Percentiles rank a stretch among this genome's conserved stretches.
phyloP scores from a whole-genome alignment of 73 alveolate genomes.

The Tetrahymena thermophila region DNA sequence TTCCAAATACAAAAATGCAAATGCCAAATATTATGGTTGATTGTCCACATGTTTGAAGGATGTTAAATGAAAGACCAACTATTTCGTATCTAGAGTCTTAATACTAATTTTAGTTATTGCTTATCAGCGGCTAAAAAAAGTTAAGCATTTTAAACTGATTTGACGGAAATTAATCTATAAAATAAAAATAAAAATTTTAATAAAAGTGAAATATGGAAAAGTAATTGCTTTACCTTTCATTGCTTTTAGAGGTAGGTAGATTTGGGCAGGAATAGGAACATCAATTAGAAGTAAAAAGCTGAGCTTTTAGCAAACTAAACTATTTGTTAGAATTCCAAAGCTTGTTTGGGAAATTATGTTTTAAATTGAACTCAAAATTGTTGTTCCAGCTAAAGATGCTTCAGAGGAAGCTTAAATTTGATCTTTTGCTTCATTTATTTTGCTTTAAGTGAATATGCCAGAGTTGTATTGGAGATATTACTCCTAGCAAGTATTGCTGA shows the following conservation, averaged over 20 bases:
- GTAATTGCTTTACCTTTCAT: neutral
- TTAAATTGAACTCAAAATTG: neutral
- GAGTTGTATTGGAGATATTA: neutral
- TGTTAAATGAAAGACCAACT: neutral
- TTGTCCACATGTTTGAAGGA: neutral
- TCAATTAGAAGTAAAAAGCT: neutral
- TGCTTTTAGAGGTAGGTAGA: neutral
- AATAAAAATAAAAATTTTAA: too few species aligned
- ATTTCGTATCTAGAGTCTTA: neutral
- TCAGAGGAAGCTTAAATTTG: neutral
- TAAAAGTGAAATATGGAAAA: too few species aligned
- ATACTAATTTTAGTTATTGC: neutral
- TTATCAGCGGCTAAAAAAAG: neutral
- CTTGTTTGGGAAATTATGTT: neutral
- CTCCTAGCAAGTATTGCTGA: neutral
- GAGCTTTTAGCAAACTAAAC: neutral
- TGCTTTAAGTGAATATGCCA: neutral
- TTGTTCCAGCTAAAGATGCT: neutral
- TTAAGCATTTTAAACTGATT: neutral
- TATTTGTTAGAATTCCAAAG: neutral
- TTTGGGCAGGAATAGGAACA: neutral
- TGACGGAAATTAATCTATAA: neutral
- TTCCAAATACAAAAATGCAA: neutral
- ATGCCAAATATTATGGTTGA: neutral
- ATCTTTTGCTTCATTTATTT: neutral